Percentiles rank a stretch among this genome's conserved stretches.
Evolutionary conservation across 2,329 filamentous ascomycete genomes (phyloP).

Genomic region (Colletotrichum tanaceti): DNA sequence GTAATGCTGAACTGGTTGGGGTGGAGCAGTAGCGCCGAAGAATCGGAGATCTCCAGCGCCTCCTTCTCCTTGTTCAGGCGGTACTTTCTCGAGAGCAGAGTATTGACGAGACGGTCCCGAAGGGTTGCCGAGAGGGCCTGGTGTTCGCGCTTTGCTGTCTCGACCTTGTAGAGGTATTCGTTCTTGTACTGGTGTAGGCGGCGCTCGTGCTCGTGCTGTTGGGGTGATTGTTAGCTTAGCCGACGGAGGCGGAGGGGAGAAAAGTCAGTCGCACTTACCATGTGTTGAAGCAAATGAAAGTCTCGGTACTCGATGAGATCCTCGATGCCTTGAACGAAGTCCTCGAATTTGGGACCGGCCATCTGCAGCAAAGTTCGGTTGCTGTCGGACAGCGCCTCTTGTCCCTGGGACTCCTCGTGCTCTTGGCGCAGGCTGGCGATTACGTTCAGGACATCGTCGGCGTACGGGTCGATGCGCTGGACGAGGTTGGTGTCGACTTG

Average conservation of each 20-base stretch:
- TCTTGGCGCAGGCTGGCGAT: slow-evolving; percentile 72
- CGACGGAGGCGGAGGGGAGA: slow-evolving; percentile 3
- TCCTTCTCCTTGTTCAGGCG: slow-evolving; percentile 75
- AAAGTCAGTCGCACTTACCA: slow-evolving; percentile 66
- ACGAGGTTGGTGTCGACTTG: slow-evolving; percentile 91
- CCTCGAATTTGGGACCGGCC: slow-evolving; percentile 85
- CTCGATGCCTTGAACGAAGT: slow-evolving; percentile 88
- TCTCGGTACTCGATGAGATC: slow-evolving; percentile 89
- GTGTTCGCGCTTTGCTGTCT: slow-evolving; percentile 72
- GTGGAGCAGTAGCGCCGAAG: slow-evolving; percentile 72
- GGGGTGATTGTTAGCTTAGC: slow-evolving; percentile 10
- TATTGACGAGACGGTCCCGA: slow-evolving; percentile 73
- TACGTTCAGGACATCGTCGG: slow-evolving; percentile 76
- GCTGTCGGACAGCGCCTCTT: slow-evolving; percentile 53
- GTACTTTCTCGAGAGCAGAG: slow-evolving; percentile 72
- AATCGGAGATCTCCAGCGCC: slow-evolving; percentile 74
- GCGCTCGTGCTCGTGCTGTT: slow-evolving; percentile 71
- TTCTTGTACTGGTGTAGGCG: slow-evolving; percentile 70
- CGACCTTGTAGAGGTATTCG: slow-evolving; percentile 70
- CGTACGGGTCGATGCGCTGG: slow-evolving; percentile 85
- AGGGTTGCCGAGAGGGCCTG: slow-evolving; percentile 69
- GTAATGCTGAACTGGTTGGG: slow-evolving; percentile 75
- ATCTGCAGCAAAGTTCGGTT: slow-evolving; percentile 73
- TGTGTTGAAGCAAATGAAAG: slow-evolving; percentile 81
- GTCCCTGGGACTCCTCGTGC: slow-evolving; percentile 60